Conservation (phyloP, 192 early-diverging fungal genomes). For the Mortierella claussenii region DNA sequence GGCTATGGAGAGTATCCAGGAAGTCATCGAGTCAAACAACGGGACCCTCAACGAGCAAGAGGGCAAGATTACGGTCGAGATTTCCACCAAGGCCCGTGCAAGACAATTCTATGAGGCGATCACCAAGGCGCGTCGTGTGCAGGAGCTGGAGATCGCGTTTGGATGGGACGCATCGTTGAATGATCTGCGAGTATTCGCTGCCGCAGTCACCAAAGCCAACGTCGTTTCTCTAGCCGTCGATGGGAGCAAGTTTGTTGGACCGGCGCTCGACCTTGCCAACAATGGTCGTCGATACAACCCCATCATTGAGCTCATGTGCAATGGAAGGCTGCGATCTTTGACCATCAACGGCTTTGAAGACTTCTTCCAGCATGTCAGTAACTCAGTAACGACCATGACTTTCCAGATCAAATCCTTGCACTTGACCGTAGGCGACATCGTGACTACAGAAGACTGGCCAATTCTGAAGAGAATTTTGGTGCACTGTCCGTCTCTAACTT, state of each 20-base stretch:
- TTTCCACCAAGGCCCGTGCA: neutral
- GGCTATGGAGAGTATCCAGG: neutral
- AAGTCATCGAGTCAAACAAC: neutral
- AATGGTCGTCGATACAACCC: neutral
- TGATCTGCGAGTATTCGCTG: neutral
- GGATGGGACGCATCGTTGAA: conserved; percentile 6
- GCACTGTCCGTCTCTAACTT: neutral
- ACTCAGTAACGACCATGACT: neutral
- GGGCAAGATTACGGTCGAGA: neutral
- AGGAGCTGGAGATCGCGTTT: conserved; percentile 6
- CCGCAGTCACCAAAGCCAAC: neutral
- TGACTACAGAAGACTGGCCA: neutral
- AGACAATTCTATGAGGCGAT: conserved; percentile 6
- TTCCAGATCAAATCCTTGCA: neutral
- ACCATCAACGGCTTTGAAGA: neutral
- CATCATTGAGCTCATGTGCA: neutral
- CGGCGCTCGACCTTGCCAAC: neutral
- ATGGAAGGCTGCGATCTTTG: neutral
- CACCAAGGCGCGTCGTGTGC: neutral
- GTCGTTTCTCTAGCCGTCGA: neutral
- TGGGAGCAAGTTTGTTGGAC: neutral
- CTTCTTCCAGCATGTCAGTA: neutral
- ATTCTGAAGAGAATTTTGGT: neutral
- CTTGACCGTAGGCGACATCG: neutral
- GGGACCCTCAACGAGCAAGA: neutral